Evolutionary conservation across 441 rosid genomes (phyloP).

Genomic region (Pelargonium fulgidum): DNA sequence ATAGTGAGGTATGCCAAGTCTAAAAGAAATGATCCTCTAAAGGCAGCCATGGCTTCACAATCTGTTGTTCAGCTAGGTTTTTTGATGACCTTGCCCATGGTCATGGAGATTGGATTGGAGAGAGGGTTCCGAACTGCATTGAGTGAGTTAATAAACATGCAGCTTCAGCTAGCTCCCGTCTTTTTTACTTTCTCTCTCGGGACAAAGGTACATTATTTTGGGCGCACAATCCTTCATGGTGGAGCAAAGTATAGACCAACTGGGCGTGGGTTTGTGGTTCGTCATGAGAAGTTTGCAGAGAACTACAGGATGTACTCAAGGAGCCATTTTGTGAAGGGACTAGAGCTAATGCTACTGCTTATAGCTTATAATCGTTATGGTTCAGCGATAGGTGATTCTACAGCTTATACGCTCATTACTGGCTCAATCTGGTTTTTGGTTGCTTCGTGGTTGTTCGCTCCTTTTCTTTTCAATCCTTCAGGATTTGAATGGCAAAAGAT

Average conservation of each 20-base stretch:
- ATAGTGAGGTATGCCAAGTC: constrained; percentile 57
- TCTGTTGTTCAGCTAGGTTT: constrained; percentile 80
- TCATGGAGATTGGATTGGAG: constrained; percentile 94
- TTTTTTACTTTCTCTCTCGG: constrained; percentile 96
- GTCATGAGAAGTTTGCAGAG: constrained; percentile 94
- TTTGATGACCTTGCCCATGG: constrained; percentile 76
- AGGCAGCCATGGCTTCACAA: constrained; percentile 88
- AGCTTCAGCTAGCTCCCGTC: constrained; percentile 82
- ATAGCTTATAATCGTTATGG: constrained; percentile 65
- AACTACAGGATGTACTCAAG: constrained; percentile 91
- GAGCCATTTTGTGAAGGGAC: constrained; percentile 84
- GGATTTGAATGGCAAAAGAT: constrained; percentile 96
- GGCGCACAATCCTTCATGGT: constrained; percentile 84
- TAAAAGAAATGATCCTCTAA: constrained; percentile 60
- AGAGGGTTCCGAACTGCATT: constrained; percentile 87
- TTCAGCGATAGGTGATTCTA: constrained; percentile 31
- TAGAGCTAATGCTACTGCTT: constrained; percentile 68
- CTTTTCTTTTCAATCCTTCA: constrained; percentile 79
- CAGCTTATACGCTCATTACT: constrained; percentile 43
- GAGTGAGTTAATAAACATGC: constrained; percentile 76
- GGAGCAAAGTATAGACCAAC: constrained; percentile 96
- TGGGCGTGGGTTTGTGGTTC: constrained; percentile 93
- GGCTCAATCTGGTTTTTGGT: constrained; percentile 87
- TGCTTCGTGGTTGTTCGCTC: constrained; percentile 72
- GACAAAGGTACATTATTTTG: constrained; percentile 76